Conservation (phyloP, 73 alveolate genomes). For the Blepharisma stoltei region DNA sequence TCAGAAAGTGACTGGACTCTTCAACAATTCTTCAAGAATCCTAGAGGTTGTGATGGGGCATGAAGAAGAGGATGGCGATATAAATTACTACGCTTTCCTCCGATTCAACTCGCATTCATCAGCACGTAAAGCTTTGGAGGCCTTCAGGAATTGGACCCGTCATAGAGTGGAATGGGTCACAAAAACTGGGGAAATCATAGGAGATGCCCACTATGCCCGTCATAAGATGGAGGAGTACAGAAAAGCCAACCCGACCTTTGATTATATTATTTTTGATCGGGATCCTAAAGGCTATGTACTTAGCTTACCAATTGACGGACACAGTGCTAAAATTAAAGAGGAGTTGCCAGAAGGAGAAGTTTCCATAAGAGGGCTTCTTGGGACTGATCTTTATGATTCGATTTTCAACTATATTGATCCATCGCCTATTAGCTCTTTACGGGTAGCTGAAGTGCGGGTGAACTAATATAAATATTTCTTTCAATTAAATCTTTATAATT, state of each 20-base stretch:
- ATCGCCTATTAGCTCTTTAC: too few relatives aligned
- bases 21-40: background rate
- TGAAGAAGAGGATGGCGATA: background rate
- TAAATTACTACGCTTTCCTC: background rate
- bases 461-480: too few relatives aligned
- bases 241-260: constrained; percentile 13
- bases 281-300: constrained; percentile 24
- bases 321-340: background rate
- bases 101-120: background rate
- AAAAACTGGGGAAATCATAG: background rate
- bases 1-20: background rate
- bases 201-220: background rate
- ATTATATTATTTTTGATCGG: constrained; percentile 3
- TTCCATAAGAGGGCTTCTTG: background rate
- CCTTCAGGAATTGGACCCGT: background rate
- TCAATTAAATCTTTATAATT: too few relatives aligned
- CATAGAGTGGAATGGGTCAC: background rate
- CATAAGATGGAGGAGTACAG: constrained; percentile 26
- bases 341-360: constrained; percentile 1
- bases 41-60: background rate
- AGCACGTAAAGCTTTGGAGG: constrained; percentile 19
- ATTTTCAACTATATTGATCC: background rate
- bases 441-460: too few relatives aligned
- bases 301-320: constrained; percentile 6
- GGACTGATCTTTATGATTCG: background rate